Evolutionary conservation across 495 filamentous ascomycete genomes (phyloP), one percentile per base, ranked within the genome.

Genomic region (Usnea hakonensis): DNA sequence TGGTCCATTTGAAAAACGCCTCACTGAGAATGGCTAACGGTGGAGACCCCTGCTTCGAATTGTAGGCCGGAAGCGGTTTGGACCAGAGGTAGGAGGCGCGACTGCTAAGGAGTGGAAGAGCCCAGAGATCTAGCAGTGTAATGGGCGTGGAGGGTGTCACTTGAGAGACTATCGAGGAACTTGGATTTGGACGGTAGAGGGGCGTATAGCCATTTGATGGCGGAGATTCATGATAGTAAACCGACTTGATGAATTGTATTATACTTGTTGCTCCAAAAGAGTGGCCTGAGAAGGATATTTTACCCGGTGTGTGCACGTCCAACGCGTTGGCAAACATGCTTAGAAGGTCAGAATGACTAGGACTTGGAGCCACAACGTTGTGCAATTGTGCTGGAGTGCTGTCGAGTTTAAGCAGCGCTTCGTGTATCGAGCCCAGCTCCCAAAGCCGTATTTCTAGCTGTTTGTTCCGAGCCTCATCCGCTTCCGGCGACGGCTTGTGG

Each of bases 121-220:
- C 80, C 90, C 90, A 93, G 67, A 88, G 78, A 65, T 93, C 89
- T 17, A 93, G 80, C 0, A 92, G 73, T 32, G 88, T 74, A 0
- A 84, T 71, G 0, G 86, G 78, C 19, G 80, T 84, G 13, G 75
- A 63, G 1, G 82, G 75, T 0, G 85, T 89, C 61, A 93, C 80
- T 64, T 93, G 89, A 2, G 69, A 59, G 11, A 69, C 67, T 26
- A 90, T 74, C 0, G 74, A 63, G 0, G 80, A 85, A 61, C 73
- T 67, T 16, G 70, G 66, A 4, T 69, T 68, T 3, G 84, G 84
- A 3, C 66, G 74, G 69, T 83, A 85, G 0, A 86, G 74, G 2
- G 76, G 77, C 58, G 63, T 63, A 65, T 69, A 71, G 73, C 60
- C 62, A 71, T 69, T 5, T 69, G 72, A 26, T 32, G 70, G 67